Evolutionary conservation across 192 early-diverging fungal genomes (phyloP).

Genomic region (Piromyces finnis): DNA sequence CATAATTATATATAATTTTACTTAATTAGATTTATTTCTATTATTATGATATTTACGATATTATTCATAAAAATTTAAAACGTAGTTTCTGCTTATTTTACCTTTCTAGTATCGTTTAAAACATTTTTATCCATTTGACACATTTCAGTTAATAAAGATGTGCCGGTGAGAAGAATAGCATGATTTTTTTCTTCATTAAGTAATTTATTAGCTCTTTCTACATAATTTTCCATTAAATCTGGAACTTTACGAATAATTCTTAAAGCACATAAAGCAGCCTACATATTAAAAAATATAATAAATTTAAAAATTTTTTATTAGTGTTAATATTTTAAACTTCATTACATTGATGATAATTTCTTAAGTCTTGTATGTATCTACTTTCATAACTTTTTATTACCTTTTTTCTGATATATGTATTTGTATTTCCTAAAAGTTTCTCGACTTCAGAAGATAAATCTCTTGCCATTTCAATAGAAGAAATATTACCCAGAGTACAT

Average conservation of each 20-base stretch:
- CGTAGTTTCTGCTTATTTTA: too few species aligned
- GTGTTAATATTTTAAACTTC: too few species aligned
- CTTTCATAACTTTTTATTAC: too few species aligned
- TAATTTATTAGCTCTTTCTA: constrained; percentile 47
- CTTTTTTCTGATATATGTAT: constrained; percentile 92
- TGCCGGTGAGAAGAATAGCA: constrained; percentile 80
- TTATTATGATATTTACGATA: too few species aligned
- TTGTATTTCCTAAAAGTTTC: constrained; percentile 70
- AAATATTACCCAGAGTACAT: constrained; percentile 90
- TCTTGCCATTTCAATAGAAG: constrained; percentile 83
- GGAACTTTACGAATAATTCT: constrained; percentile 85
- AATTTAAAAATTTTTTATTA: too few species aligned
- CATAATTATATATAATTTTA: too few species aligned
- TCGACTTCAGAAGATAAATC: constrained; percentile 90
- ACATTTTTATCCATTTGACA: constrained; percentile 53
- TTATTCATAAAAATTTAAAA: too few species aligned
- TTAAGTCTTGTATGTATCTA: too few species aligned
- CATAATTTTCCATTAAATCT: constrained; percentile 77
- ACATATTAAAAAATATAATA: background rate
- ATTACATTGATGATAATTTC: too few species aligned
- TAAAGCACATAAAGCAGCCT: constrained; percentile 82
- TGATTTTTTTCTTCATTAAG: constrained; percentile 82
- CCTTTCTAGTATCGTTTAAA: constrained; percentile 48
- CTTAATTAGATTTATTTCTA: too few species aligned
- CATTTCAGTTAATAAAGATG: constrained; percentile 80